Base-by-base conservation (phyloP, 2,329 filamentous ascomycete genomes). In the Polychaeton citri region DNA sequence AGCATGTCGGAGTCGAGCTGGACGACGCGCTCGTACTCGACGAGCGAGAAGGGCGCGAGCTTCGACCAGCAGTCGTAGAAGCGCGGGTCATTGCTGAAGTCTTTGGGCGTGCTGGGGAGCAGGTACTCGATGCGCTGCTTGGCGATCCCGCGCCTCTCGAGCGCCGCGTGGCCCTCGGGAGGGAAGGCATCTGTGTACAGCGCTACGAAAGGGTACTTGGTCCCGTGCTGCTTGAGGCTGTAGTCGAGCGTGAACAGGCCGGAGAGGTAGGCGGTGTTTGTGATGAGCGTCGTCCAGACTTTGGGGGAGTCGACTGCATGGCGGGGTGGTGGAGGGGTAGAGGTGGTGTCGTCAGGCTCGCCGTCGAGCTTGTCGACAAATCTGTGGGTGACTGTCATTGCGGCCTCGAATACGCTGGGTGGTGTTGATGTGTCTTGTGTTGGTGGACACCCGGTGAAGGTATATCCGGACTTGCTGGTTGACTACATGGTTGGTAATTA, bases 11-110 rank as follows among this genome's bases (percentile, higher is more conserved):
- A 81, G 61, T 94, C 86, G 37, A 94, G 69, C 61, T 85, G 81
- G 21, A 92, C 81, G 21, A 93, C 74, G 28, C 85, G 73, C 18
- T 78, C 69, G 61, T 87, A 93, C 55, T 87, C 76, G 13, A 69
- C 69, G 20, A 93, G 66, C 16, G 73, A 76, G 57, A 92, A 94
- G 5, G 81, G 76, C 12, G 78, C 73, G 19, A 94, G 72, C 62
- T 93, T 94, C 59, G 72, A 82, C 84, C 85, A 94, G 68, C 80
- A 86, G 59, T 92, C 83, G 61, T 84, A 79, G 68, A 93, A 93
- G 47, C 86, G 78, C 34, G 79, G 77, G 58, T 93, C 85, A 42
- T 81, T 72, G 50, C 66, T 71, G 64, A 76, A 92, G 61, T 82
- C 77, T 41, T 76, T 77, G 34, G 64, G 56, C 21, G 67, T 59